Base-by-base conservation (phyloP, 441 rosid genomes). In the Erodium trifolium region DNA sequence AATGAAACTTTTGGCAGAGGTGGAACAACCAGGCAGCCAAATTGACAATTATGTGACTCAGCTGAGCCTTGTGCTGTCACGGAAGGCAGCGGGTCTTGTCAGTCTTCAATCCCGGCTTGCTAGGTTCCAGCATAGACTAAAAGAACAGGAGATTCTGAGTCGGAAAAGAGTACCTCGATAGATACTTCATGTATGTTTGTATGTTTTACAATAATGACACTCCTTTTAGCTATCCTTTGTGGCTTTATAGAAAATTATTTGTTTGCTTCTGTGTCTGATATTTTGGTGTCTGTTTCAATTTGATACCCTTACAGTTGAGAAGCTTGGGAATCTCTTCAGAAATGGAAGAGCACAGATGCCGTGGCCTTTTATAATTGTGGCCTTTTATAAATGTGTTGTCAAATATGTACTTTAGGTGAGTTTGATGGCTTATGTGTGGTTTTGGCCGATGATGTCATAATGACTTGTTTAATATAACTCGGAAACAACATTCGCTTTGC, bases 21-120 rank as follows among this genome's bases (percentile, higher is more conserved):
- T 90, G 63, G 99, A 95, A 75, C 93, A 90, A 74, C 98, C 99
- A 8, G 99, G 98, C 76, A 95, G 98, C 83, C 91, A 79, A 47
- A 90, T 95, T 34, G 99, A 95, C 79, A 89, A 83, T 80, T 92
- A 95, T 53, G 95, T 95, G 79, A 73, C 79, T 73, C 89, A 90
- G 77, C 76, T 94, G 86, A 85, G 87, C 87, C 65, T 88, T 74
- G 89, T 94, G 73, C 91, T 94, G 67, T 94, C 99, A 1, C 96
- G 99, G 78, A 94, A 94, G 85, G 98, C 97, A 71, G 97, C 99
- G 43, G 84, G 95, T 74, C 81, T 95, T 72, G 99, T 89, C 49
- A 92, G 96, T 71, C 98, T 95, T 70, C 97, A 92, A 81, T 92
- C 99, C 34, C 84, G 96, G 63, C 95, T 95, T 62, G 92, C 98